Evolutionary conservation across 164 flowering plant species (phyloP), one percentile per base, ranked within the genome.

Genomic region (Kingdonia uniflora): DNA sequence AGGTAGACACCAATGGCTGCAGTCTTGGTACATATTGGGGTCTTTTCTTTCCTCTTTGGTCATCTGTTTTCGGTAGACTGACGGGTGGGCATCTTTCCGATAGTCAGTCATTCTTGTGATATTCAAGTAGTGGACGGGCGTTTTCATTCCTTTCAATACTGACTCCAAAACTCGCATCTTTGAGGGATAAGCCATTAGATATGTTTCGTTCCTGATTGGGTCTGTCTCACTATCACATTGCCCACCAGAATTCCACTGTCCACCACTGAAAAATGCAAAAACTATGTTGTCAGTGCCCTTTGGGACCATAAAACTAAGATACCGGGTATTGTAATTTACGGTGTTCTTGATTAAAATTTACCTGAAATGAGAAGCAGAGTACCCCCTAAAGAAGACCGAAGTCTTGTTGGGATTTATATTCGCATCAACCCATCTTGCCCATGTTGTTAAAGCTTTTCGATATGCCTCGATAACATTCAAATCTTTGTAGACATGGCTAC

Each of bases 1-100:
- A 0, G 98, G 98, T 24, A 92, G 84, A 61, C 98, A 92, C 99
- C 99, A 92, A 51, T 94, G 99, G 74, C 99, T 94, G 74, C 99
- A 94, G 62, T 94, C 99, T 51, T 89, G 99, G 68, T 24, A 84
- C 56, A n/a, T n/a, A n/a, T n/a, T 0, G 88, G 91, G 17, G 84
- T 67, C n/a, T 48, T 37, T 60, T 29, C 71, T 63, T 55, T 92
- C 97, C 40, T 72, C 86, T 0, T 46, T 61, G 0, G 97, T 13
- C 17, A 74, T 11, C 52, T 65, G 77, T 65, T 75, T 86, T 21
- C 99, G 65, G 65, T 86, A 89, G 6, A 88, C 54, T 11, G 99
- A 92, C 1, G 99, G 99, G 65, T 92, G 99, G 0, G 82, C 99
- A 14, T 92, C 99, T 55, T 88, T 92, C 17, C 99, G 59, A 66